Percentiles rank a stretch among this genome's conserved stretches.
These are phyloP conservation scores for Gastrolobium bilobum DNA, from an alignment of 306 rosid species.

Conservation along the genomic window DNA sequence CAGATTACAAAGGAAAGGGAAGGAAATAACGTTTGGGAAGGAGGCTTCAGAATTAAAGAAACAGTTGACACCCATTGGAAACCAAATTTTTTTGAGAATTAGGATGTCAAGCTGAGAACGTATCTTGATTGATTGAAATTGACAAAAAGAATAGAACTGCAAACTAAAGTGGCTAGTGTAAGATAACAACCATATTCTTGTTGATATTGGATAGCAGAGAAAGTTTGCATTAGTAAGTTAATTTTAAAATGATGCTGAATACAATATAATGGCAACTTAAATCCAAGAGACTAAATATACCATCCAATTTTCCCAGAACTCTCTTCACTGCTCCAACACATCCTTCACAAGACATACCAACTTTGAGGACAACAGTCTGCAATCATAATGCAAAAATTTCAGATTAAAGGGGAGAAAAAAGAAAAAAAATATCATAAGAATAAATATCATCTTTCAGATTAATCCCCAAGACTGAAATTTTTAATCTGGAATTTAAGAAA, in stretches of 20 bases:
- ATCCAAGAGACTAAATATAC: slow-evolving; percentile 51
- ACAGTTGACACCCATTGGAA: neutral
- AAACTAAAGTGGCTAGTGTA: neutral
- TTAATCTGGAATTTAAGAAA: neutral
- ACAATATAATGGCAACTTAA: neutral
- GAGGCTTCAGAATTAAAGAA: slow-evolving; percentile 26
- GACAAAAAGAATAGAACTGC: neutral
- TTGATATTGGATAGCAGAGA: slow-evolving; percentile 2
- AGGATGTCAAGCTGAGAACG: neutral
- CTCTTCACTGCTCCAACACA: slow-evolving; percentile 96
- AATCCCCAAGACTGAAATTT: neutral
- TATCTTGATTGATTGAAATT: slow-evolving; percentile 22
- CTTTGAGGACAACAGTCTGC: slow-evolving; percentile 94
- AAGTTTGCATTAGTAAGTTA: neutral
- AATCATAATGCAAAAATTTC: slow-evolving; percentile 30
- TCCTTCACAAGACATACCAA: slow-evolving; percentile 96
- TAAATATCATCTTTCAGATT: neutral
- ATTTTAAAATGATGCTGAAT: slow-evolving; percentile 6
- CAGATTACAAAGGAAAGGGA: slow-evolving; percentile 24
- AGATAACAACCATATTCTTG: slow-evolving; percentile 8
- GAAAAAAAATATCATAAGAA: neutral
- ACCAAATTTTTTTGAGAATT: neutral
- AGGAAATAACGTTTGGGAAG: slow-evolving; percentile 22
- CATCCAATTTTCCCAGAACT: slow-evolving; percentile 93
- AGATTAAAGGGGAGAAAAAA: neutral